A percentile compares a stretch with the other conserved stretches of the same genome.
Conservation (phyloP, 192 early-diverging fungal species). For the Rhizoclosmatium globosum region DNA sequence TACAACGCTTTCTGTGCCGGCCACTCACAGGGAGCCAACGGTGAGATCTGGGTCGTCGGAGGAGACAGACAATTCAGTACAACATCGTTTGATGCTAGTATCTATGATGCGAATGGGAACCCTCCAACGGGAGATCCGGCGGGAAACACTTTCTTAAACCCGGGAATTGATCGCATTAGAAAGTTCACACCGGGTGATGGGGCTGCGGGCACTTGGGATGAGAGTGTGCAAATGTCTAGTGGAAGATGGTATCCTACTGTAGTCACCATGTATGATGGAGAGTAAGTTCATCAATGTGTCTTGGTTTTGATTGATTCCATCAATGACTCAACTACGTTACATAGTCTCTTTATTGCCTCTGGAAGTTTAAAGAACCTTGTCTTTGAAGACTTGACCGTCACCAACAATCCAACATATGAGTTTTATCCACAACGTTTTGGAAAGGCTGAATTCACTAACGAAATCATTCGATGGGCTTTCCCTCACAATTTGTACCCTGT, state of each 20-base stretch:
- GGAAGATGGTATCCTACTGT: slow-evolving; percentile 56
- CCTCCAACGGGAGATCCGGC: neutral
- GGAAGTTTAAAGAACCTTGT: slow-evolving; percentile 34
- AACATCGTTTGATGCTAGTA: slow-evolving; percentile 12
- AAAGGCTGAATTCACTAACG: neutral
- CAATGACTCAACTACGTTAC: neutral
- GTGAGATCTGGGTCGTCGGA: slow-evolving; percentile 49
- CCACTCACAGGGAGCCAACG: slow-evolving; percentile 48
- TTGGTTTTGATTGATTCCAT: neutral
- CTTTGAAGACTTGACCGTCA: slow-evolving; percentile 14
- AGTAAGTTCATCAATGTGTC: neutral
- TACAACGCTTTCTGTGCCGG: slow-evolving; percentile 55
- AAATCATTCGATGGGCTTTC: slow-evolving; percentile 21
- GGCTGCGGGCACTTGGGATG: slow-evolving; percentile 26
- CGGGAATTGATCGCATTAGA: slow-evolving; percentile 33
- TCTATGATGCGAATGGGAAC: neutral
- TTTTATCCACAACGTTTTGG: slow-evolving; percentile 38
- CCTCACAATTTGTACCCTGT: slow-evolving; percentile 37
- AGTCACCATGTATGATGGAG: slow-evolving; percentile 38
- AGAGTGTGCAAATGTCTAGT: slow-evolving; percentile 33
- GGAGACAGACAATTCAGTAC: slow-evolving; percentile 41
- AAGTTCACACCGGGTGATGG: slow-evolving; percentile 21
- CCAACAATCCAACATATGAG: slow-evolving; percentile 49
- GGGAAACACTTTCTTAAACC: slow-evolving; percentile 14
- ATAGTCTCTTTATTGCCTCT: slow-evolving; percentile 33